A percentile compares a stretch with the other conserved stretches of the same genome.
Evolutionary conservation across 352 stramenopile species (phyloP).

Genomic region (Salisapilia sapeloensis): DNA sequence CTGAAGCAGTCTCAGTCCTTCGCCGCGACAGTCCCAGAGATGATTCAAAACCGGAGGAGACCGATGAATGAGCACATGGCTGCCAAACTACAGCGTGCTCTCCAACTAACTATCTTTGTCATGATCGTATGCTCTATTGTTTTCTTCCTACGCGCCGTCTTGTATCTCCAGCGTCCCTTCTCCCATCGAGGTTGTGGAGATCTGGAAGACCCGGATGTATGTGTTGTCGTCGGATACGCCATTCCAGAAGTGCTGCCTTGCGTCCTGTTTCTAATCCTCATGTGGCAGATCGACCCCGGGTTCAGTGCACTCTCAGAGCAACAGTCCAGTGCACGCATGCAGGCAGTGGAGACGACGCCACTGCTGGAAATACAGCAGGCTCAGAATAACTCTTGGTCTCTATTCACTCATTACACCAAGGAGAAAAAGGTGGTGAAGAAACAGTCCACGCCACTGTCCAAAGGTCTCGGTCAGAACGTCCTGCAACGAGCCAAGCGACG

Average conservation of each 20-base stretch:
- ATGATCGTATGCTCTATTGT: slow-evolving; percentile 46
- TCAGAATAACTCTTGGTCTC: no score
- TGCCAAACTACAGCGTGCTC: slow-evolving; percentile 50
- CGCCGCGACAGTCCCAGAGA: not conserved
- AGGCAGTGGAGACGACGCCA: slow-evolving; percentile 20
- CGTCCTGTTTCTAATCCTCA: slow-evolving; percentile 63
- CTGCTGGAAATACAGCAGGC: no score
- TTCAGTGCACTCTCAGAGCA: slow-evolving; percentile 29
- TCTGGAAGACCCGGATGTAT: slow-evolving; percentile 38
- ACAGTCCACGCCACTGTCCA: slow-evolving; percentile 1
- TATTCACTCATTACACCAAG: no score
- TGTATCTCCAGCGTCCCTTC: slow-evolving; percentile 69
- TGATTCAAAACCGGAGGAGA: slow-evolving; percentile 13
- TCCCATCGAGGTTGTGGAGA: slow-evolving; percentile 52
- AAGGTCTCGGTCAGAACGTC: no score
- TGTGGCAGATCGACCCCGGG: slow-evolving; percentile 75
- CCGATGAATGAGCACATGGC: slow-evolving; percentile 40
- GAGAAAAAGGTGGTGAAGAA: slow-evolving; percentile 2
- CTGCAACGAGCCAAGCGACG: no score
- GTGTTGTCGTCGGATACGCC: slow-evolving; percentile 51
- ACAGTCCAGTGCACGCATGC: slow-evolving; percentile 14
- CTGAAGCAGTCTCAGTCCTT: slow-evolving; percentile 24
- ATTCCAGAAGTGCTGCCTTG: slow-evolving; percentile 58
- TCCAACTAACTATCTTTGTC: slow-evolving; percentile 54
- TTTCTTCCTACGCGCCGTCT: slow-evolving; percentile 52